Evolutionary conservation across 1,284 basidiomycete species (phyloP).

Genomic region (Papiliotrema flavescens): DNA sequence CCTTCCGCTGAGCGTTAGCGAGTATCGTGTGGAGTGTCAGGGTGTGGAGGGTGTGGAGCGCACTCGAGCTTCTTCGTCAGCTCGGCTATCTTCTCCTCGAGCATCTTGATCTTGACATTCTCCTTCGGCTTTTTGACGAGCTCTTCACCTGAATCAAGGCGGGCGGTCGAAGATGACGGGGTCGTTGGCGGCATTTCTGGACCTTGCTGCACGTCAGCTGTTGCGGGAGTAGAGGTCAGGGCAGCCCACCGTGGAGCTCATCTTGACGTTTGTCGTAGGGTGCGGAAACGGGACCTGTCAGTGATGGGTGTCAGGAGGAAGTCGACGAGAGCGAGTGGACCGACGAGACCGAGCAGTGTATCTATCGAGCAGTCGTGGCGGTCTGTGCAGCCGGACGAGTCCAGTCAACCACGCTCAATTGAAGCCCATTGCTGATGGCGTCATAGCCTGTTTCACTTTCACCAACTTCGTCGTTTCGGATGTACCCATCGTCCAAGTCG

Average conservation of each 20-base stretch:
- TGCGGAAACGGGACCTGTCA: background rate
- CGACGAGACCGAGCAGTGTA: background rate
- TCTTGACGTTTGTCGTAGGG: background rate
- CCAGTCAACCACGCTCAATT: too few species aligned
- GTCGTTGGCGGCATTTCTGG: too few species aligned
- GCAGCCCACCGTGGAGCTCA: too few species aligned
- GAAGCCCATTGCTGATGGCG: too few species aligned
- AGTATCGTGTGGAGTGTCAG: background rate
- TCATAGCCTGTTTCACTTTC: background rate
- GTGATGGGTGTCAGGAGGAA: background rate
- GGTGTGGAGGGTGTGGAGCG: slow-evolving; percentile 1
- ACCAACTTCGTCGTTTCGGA: background rate
- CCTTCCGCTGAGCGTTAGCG: slow-evolving; percentile 14
- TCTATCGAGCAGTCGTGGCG: background rate
- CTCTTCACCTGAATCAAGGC: too few species aligned
- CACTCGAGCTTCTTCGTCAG: slow-evolving; percentile 21
- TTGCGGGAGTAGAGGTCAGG: too few species aligned
- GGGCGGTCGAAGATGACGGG: too few species aligned
- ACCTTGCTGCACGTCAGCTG: too few species aligned
- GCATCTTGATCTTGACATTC: background rate
- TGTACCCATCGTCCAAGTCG: background rate
- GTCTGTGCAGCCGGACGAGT: background rate
- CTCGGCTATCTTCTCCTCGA: slow-evolving; percentile 18
- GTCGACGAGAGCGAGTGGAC: background rate
- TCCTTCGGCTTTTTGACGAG: background rate